These are phyloP conservation scores for Diaporthe eres DNA, from an alignment of 2,329 filamentous ascomycete species.

Conservation along the genomic window DNA sequence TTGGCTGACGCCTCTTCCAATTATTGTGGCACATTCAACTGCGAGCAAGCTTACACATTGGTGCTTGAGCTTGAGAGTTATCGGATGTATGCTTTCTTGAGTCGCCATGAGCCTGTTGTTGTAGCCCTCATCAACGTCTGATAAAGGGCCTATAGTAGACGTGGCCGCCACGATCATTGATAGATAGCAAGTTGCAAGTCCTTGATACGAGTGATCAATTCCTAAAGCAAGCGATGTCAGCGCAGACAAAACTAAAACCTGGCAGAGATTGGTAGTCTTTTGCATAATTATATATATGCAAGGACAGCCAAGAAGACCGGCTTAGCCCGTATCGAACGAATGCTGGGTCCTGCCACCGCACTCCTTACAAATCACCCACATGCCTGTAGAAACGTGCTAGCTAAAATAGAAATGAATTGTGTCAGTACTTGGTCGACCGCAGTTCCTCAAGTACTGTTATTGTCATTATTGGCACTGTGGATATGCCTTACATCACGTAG, in stretches of 20 bases:
- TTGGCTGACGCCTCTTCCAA: no score
- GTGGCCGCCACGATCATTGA: background rate
- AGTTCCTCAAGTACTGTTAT: no score
- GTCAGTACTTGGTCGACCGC: no score
- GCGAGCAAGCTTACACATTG: background rate
- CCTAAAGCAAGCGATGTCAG: background rate
- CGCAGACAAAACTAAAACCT: no score
- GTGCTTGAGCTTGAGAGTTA: background rate
- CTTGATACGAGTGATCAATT: background rate
- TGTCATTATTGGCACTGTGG: no score
- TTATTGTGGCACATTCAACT: background rate
- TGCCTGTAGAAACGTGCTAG: background rate
- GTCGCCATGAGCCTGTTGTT: background rate
- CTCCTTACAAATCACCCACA: background rate
- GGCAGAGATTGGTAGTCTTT: background rate
- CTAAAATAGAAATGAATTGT: background rate
- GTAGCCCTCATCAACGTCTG: background rate
- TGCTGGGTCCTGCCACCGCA: background rate
- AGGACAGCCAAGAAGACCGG: no score
- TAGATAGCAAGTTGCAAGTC: background rate
- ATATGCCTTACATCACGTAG: background rate
- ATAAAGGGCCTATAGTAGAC: background rate
- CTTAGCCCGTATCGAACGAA: background rate
- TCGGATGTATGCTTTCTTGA: background rate
- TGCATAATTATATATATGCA: no score